phyloP scores from a whole-genome alignment of 2,329 filamentous ascomycete genomes.

The Aureobasidium sp. region DNA sequence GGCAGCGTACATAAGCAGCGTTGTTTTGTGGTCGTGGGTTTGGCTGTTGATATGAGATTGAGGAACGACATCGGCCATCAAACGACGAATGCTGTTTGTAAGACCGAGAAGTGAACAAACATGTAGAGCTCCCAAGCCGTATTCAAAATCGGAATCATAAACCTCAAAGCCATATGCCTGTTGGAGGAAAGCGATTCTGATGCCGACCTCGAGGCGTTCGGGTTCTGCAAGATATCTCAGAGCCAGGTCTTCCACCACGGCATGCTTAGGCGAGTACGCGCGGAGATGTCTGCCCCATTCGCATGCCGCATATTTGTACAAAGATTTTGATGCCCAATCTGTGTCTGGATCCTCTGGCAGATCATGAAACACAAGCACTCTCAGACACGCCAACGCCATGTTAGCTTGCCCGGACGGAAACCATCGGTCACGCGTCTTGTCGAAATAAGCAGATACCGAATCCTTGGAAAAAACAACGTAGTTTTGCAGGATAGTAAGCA shows the following conservation, averaged over 20 bases:
- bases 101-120: neutral
- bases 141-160: neutral
- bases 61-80: neutral
- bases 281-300: neutral
- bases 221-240: neutral
- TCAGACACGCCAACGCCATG: neutral
- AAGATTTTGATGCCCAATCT: neutral
- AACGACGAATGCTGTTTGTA: neutral
- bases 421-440: neutral
- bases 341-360: neutral
- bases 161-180: neutral
- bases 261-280: neutral
- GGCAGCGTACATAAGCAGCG: neutral
- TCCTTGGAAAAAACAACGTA: neutral
- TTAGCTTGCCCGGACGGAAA: neutral
- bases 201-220: neutral
- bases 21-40: neutral
- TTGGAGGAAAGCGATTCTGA: neutral
- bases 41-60: neutral
- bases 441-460: neutral
- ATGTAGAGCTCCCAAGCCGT: neutral
- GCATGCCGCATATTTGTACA: neutral
- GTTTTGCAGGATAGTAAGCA: neutral
- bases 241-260: neutral
- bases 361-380: neutral